These are phyloP conservation scores for Eucalyptus camaldulensis DNA, from an alignment of 345 rosid genomes.

Conservation along the genomic window DNA sequence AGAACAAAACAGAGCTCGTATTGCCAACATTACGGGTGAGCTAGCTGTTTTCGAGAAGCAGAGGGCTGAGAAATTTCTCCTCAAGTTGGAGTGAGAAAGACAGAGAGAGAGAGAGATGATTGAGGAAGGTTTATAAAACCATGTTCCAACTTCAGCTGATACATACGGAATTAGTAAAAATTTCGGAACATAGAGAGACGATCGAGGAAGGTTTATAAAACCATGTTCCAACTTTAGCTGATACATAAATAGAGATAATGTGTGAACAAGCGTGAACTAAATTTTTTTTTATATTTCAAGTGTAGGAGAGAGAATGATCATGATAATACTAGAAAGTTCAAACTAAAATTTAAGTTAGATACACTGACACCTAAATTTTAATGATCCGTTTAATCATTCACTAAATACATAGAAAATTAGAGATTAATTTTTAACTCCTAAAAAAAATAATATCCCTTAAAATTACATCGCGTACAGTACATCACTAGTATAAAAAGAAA, in stretches of 20 bases:
- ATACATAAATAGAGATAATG: fast-evolving
- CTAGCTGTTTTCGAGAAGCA: not conserved
- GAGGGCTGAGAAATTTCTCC: not conserved
- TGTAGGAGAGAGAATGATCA: not conserved
- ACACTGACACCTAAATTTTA: fast-evolving
- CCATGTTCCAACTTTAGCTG: not conserved
- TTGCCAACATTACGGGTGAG: not conserved
- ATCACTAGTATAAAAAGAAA: too few species aligned
- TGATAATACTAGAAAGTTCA: fast-evolving
- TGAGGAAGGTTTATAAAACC: too few species aligned
- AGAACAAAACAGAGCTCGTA: fast-evolving
- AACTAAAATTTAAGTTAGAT: too few species aligned
- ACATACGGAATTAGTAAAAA: too few species aligned
- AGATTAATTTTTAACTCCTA: too few species aligned
- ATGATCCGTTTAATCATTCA: fast-evolving
- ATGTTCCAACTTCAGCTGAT: too few species aligned
- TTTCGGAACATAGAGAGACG: too few species aligned
- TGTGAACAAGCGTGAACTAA: fast-evolving
- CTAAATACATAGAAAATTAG: too few species aligned
- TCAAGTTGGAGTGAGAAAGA: fast-evolving
- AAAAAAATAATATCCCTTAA: too few species aligned
- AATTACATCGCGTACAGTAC: fast-evolving
- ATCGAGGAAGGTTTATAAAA: not conserved
- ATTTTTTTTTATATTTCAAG: fast-evolving
- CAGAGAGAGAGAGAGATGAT: not conserved